A percentile compares a stretch with the other conserved stretches of the same genome.
Evolutionary conservation across 202 grass and related monocot species (phyloP).

Genomic region (Brachypodium distachyon): DNA sequence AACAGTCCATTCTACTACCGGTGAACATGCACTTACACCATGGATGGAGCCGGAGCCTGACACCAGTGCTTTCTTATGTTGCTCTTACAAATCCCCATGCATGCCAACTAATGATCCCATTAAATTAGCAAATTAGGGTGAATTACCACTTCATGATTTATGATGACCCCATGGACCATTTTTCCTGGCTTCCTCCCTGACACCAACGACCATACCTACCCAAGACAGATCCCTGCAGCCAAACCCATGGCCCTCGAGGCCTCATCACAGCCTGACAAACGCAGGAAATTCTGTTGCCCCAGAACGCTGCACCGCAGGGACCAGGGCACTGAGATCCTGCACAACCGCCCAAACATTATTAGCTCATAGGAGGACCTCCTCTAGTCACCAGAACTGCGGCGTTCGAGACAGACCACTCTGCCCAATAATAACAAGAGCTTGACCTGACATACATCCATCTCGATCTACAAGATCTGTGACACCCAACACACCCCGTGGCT

Average conservation of each 20-base stretch:
- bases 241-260: not conserved
- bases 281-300: not conserved
- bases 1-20: no score
- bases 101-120: no score
- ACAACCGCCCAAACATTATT: not conserved
- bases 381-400: not conserved
- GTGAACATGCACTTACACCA: no score
- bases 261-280: constrained; percentile 8
- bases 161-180: not conserved
- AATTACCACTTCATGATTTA: no score
- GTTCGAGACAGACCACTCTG: not conserved
- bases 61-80: no score
- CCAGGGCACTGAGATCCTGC: not conserved
- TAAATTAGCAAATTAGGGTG: no score
- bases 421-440: not conserved
- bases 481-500: not conserved
- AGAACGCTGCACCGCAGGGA: not conserved
- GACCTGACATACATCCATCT: not conserved
- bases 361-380: no score
- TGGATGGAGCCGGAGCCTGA: no score
- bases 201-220: not conserved
- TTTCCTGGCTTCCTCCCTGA: not conserved
- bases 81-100: no score
- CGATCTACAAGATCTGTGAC: not conserved
- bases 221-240: not conserved